Evolutionary conservation across 1,139 yeast species (phyloP), one percentile per base, ranked within the genome.

Genomic region (Taphrina sp.): DNA sequence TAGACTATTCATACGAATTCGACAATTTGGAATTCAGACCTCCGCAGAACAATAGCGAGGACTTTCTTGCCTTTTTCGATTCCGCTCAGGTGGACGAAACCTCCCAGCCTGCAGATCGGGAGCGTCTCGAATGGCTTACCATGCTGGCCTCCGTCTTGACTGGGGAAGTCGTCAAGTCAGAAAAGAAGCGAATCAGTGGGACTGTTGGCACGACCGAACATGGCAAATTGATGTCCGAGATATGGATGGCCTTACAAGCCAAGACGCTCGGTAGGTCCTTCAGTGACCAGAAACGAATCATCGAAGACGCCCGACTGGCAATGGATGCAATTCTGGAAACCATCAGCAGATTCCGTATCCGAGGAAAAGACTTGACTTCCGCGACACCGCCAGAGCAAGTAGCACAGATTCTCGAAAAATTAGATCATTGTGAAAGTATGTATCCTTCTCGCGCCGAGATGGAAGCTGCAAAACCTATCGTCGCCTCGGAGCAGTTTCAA

Each of bases 101-200:
- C 8, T 49, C 54, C 3, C 24, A 28, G 7, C 56, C 56, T 20
- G 57, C 29, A 34, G 33, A 26, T 38, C 41, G 62, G 7, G 97
- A 89, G 67, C 74, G 98, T 49, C 74, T 90, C 24, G 96, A 90
- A 70, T 92, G 98, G 98, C 97, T 92, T 68, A 81, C 94, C 0
- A 88, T 92, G 96, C 74, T 92, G 45, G 79, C 87, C 2, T 79
- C 92, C 3, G 98, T 92, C 1, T 76, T 92, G 36, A 90, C 95
- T 1, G 97, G 98, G 61, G 98, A 92, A 67, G 95, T 92, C 47
- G 89, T 92, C 19, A 78, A 83, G 38, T 85, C 95, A 8, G 98
- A 92, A 67, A 92, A 90, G 71, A 81, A 70, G 72, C 43, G 74
- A 73, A 69, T 71, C 70, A 65, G 73, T 67, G 63, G 78, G 70